Base-by-base conservation (phyloP, 1,139 yeast genomes). In the Kodamaea anthophila region DNA sequence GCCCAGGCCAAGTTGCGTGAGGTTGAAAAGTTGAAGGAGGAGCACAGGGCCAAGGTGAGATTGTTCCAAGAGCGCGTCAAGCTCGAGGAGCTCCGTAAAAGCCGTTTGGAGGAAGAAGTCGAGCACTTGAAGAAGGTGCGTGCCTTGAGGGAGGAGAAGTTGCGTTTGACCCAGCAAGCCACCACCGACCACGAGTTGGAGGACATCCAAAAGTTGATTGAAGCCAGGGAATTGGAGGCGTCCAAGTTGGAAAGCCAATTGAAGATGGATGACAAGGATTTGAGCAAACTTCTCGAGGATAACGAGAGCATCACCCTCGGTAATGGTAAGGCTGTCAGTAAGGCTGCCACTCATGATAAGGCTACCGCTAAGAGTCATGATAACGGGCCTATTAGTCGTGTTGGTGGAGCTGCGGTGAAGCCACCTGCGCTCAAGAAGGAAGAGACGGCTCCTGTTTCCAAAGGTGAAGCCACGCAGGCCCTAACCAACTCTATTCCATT, bases 91-190 rank as follows among this genome's bases (percentile, higher is more conserved):
- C 43, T 57, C 30, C 63, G 60, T 45, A 60, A 55, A 39, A 38
- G 46, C 15, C 53, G 66, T 39, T 49, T 60, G 28, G 36, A 53
- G 32, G 65, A 58, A 35, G 68, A 61, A 42, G 64, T 60, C 35
- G 63, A 51, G 24, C 58, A 60, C 40, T 55, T 60, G 51, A 58
- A 57, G 41, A 58, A 59, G 34, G 59, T 61, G 35, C 50, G 56
- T 36, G 51, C 53, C 29, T 57, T 61, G 40, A 56, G 65, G 43
- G 66, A 58, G 45, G 65, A 61, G 36, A 60, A 57, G 40, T 54
- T 54, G 4, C 51, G 54, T 36, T 53, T 60, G 36, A 45, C 60
- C n/a, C 43, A 39, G 23, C 52, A 55, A 34, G 52, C 53, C 27
- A 41, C 42, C 18, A 44, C 47, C 21, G 51, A 50, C 27, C 34